A percentile compares a stretch with the other conserved stretches of the same genome.
These are phyloP conservation scores for Starmerella bombicola DNA, from an alignment of 805 yeast species.

Conservation along the genomic window DNA sequence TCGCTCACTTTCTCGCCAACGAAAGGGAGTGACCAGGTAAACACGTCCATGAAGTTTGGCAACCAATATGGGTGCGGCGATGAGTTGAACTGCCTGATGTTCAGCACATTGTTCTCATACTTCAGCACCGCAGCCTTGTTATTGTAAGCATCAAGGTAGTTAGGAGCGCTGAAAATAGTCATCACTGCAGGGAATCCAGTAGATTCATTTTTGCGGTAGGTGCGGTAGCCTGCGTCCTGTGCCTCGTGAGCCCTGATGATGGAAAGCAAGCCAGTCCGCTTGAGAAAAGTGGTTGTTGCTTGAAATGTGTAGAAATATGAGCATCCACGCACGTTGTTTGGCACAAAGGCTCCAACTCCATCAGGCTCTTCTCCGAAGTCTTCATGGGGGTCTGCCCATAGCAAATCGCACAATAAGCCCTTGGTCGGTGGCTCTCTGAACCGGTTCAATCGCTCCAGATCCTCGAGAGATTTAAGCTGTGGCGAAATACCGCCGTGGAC, in stretches of 20 bases:
- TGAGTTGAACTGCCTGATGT: constrained; percentile 83
- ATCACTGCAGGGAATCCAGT: constrained; percentile 83
- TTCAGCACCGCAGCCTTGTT: constrained; percentile 92
- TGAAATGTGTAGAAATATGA: constrained; percentile 78
- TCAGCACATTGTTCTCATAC: constrained; percentile 85
- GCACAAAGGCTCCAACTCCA: constrained; percentile 35
- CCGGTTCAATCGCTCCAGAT: constrained; percentile 56
- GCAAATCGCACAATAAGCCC: constrained; percentile 85
- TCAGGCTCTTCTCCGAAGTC: constrained; percentile 54
- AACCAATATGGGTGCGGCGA: constrained; percentile 95
- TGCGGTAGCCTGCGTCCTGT: constrained; percentile 92
- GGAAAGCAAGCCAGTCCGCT: constrained; percentile 64
- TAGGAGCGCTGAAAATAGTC: constrained; percentile 91
- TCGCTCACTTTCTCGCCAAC: constrained; percentile 95
- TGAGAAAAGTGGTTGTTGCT: constrained; percentile 69
- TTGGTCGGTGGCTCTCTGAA: constrained; percentile 87
- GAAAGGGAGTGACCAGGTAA: constrained; percentile 94
- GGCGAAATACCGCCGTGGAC: constrained; percentile 96
- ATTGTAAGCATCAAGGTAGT: constrained; percentile 80
- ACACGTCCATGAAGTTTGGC: constrained; percentile 94
- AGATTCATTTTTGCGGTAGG: constrained; percentile 72
- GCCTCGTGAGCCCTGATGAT: constrained; percentile 95
- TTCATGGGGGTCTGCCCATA: constrained; percentile 96
- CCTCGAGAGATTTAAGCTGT: constrained; percentile 57
- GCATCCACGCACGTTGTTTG: constrained; percentile 77